Base-by-base conservation (phyloP, 2,329 filamentous ascomycete species). In the Neofusicoccum ribis region DNA sequence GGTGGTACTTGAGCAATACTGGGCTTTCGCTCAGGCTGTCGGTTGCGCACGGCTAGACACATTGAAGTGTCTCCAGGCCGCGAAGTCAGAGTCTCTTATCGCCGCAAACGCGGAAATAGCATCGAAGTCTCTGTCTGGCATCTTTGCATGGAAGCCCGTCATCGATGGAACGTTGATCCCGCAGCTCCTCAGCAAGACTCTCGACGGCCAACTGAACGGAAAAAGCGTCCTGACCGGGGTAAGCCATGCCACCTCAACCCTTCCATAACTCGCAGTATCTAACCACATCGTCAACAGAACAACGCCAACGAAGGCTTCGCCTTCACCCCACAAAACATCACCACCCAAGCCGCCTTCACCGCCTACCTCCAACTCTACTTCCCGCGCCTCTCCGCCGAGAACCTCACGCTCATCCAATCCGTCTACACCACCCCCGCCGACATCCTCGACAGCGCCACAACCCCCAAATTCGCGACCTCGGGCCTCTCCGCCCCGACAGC, bases 61-160 rank as follows among this genome's bases (percentile, higher is more conserved):
- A 3, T 76, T 89, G 23, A 69, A 71, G 17, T 89, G 86, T 69
- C 78, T 88, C 51, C 88, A 88, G 70, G 70, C 66, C 0, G 78
- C 80, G 1, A 82, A 86, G 70, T 76, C 86, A 34, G 84, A 87
- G 70, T 74, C 72, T 0, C 76, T 89, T n/a, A 76, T 84, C 3
- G 78, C 82, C 15, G 85, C 85, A 1, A 82, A 79, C 39, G 72
- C 86, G 79, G 88, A 17, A 78, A 80, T 17, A 77, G 73, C 2
- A 80, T 77, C 62, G 79, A 84, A 69, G 81, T 80, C 23, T 87
- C 85, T 72, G 84, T 77, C 85, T 0, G 83, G 80, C 23, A 84
- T 81, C 1, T 88, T 84, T 71, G 85, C 82, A 0, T 89, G 85
- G 84, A 84, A 82, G 0, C 86, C 87, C 0, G 85, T 89, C 5